Base-by-base conservation (phyloP, 345 rosid species). In the Linum lewisii region DNA sequence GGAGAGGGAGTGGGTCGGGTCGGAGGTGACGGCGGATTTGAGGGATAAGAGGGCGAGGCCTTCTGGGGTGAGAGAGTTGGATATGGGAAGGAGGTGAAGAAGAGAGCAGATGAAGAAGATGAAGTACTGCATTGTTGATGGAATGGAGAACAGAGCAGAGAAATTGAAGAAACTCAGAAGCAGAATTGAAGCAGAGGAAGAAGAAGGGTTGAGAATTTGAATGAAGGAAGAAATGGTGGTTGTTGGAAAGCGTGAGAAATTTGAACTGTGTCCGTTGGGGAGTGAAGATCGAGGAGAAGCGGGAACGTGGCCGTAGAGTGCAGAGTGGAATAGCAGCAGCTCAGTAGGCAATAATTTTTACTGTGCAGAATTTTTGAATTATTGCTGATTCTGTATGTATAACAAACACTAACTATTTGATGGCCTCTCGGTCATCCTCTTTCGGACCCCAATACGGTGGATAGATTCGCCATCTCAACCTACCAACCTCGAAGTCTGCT, bases 31-130 rank as follows among this genome's bases (percentile, higher is more conserved):
- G 44, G 97, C 97, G 14, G 84, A 82, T 71, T 87, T 93, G 54
- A 93, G 88, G 61, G 99, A 94, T 1, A 93, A 82, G 10, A 93
- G 93, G 16, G 97, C 82, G 11, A 93, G 78, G 10, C 99, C 99
- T 63, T 93, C 99, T 9, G 75, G 73, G 61, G 66, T 88, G 54
- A 93, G 70, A 20, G 84, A 74, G 7, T 67, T 61, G 19, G 78
- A 59, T 7, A 64, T 66, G 64, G 59, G 8, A 4, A 22, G 6
- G 37, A 62, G 62, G 42, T 69, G 56, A n/a, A 58, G 8, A 23
- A 58, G 38, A 51, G 55, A 64, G 21, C 4, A 59, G 42, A 18
- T 63, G n/a, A 24, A 24, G 42, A 16, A 11, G 18, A 42, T 42
- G 47, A 42, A 11, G 18, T n/a, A 11, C 38, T 42, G 47, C 47